Evolutionary conservation across 2,329 filamentous ascomycete genomes (phyloP).

Genomic region (Grosmannia huntii): DNA sequence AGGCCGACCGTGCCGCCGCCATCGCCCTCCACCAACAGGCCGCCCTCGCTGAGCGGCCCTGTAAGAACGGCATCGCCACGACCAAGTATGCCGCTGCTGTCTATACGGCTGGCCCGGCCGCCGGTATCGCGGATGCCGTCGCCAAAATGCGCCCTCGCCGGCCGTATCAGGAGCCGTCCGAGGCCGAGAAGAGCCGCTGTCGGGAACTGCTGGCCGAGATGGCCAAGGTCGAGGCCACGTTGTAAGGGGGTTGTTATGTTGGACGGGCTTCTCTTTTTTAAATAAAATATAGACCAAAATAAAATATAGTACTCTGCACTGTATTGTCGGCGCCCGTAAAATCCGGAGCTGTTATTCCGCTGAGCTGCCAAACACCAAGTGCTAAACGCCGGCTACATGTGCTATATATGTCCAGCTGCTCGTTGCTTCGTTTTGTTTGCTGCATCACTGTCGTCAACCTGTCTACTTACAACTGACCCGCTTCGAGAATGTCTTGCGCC

Average conservation of each 20-base stretch:
- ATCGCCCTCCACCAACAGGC: constrained; percentile 46
- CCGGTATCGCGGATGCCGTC: constrained; percentile 47
- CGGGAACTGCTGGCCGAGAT: constrained; percentile 26
- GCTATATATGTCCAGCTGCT: not conserved
- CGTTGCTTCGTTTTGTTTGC: not conserved
- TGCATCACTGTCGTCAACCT: not conserved
- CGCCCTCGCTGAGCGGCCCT: constrained; percentile 51
- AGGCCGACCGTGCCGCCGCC: constrained; percentile 45
- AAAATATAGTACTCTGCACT: too few species aligned
- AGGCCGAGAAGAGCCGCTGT: constrained; percentile 30
- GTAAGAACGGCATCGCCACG: constrained; percentile 52
- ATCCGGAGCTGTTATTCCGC: not conserved
- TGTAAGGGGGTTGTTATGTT: not conserved
- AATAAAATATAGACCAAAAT: not conserved
- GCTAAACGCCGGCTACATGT: not conserved
- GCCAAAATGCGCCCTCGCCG: constrained; percentile 44
- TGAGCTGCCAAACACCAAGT: too few species aligned
- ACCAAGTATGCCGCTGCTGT: constrained; percentile 57
- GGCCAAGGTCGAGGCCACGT: constrained; percentile 23
- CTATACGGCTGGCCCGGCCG: constrained; percentile 36
- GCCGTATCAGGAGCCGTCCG: constrained; percentile 42
- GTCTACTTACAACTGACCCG: not conserved
- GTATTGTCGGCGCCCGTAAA: not conserved
- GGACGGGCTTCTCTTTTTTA: too few species aligned
- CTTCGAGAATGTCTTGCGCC: constrained; percentile 19